phyloP scores from a whole-genome alignment of 805 yeast species.

The Wickerhamiella sergipiensis region DNA sequence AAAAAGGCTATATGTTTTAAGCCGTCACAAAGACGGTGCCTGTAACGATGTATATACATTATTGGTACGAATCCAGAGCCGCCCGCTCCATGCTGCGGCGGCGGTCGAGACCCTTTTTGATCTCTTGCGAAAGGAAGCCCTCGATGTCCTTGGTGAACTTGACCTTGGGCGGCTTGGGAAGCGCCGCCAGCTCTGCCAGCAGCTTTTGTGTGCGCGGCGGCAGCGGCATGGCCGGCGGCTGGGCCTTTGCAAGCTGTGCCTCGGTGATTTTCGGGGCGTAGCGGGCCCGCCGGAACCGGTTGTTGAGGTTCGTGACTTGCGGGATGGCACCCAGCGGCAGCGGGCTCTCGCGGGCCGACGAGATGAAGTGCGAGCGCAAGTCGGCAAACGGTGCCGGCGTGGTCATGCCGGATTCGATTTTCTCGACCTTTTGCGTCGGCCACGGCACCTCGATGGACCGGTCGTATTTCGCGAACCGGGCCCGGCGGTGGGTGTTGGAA shows the following conservation, averaged over 20 bases:
- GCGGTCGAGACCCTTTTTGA: conserved; percentile 16
- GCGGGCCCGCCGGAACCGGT: conserved; percentile 43
- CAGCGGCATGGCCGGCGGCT: conserved; percentile 67
- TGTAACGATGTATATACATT: conserved; percentile 1
- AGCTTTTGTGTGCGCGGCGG: conserved; percentile 35
- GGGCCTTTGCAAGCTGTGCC: conserved; percentile 45
- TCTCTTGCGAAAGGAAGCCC: conserved; percentile 35
- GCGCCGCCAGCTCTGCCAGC: conserved; percentile 21
- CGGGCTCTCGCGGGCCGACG: conserved; percentile 50
- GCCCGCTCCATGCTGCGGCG: conserved; percentile 10
- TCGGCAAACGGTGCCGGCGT: conserved; percentile 45
- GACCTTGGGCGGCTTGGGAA: conserved; percentile 22
- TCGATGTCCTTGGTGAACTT: conserved; percentile 40
- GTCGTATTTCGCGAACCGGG: conserved; percentile 60
- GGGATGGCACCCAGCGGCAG: conserved; percentile 52
- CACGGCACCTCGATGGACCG: conserved; percentile 68
- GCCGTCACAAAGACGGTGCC: too few species aligned
- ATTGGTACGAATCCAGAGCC: conserved; percentile 2
- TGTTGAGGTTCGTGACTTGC: conserved; percentile 65
- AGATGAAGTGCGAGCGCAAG: conserved; percentile 63
- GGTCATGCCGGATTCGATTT: conserved; percentile 43
- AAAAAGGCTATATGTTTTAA: too few species aligned
- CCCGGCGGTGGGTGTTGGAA: conserved; percentile 60
- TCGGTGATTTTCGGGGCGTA: conserved; percentile 41
- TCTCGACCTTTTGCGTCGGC: conserved; percentile 45